Base-by-base conservation (phyloP, 345 rosid genomes). In the Toxicodendron radicans region DNA sequence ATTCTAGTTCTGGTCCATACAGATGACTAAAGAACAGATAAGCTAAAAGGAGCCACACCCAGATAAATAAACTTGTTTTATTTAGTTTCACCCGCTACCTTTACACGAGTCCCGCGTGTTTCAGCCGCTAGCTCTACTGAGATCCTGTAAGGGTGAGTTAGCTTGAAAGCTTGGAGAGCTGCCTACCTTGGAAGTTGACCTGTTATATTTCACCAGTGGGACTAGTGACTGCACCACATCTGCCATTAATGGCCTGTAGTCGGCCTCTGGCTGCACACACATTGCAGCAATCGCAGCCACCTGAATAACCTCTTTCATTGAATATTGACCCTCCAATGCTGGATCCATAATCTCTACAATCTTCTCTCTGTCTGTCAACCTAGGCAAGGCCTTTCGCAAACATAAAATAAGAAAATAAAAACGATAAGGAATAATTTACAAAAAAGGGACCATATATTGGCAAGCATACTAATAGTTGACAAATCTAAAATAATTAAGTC, bases 271-370 rank as follows among this genome's bases (percentile, higher is more conserved):
- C 76, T 92, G 94, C 73, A 91, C 99, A 58, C 98, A 95, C 98
- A 95, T 91, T 64, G 96, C 94, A 48, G 99, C 97, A 63, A 95
- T 91, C 9, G 99, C 98, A 10, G 97, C 98, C 70, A 95, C 99
- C 65, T 91, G 98, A 82, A 91, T 78, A 3, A 87, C 94, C 45
- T 95, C 96, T 83, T 91, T 92, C 82, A 89, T 80, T 0, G 90
- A 83, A 89, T 89, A 95, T 57, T 90, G 98, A 67, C 94, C 89
- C 77, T 84, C 92, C 23, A 92, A 78, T 51, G 90, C 84, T 11
- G 96, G 97, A 89, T 92, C 98, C 96, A 92, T 90, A 43, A 91
- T 93, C 74, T 86, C 84, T 73, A 82, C 73, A n/a, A 91, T 91
- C 91, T 91, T 92, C 70, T 92, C 96, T 76, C 94, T 80, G 66